Conservation (phyloP, 805 yeast genomes). For the Lachancea sp. region DNA sequence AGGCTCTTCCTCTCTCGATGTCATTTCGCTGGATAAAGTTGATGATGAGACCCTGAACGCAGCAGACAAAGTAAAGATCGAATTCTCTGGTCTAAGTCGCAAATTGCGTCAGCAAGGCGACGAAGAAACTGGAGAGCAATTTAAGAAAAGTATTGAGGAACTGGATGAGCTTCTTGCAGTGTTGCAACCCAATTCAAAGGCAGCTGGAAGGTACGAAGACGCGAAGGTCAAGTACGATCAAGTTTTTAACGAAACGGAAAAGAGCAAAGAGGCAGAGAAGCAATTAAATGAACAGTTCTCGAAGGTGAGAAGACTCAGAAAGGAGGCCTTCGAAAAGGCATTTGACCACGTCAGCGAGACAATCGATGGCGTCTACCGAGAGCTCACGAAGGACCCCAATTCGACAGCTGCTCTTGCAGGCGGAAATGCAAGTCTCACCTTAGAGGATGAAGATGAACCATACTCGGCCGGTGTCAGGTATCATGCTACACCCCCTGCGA, state of each 20-base stretch:
- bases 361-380: slow-evolving; percentile 77
- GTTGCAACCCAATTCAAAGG: slow-evolving; percentile 76
- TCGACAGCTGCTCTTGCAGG: slow-evolving; percentile 69
- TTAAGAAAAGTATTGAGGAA: slow-evolving; percentile 36
- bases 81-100: slow-evolving; percentile 43
- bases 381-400: slow-evolving; percentile 54
- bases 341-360: slow-evolving; percentile 67
- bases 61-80: slow-evolving; percentile 46
- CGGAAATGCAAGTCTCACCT: slow-evolving; percentile 84
- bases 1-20: slow-evolving; percentile 51
- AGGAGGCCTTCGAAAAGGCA: slow-evolving; percentile 59
- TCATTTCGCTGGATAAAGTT: slow-evolving; percentile 53
- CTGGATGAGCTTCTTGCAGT: slow-evolving; percentile 30
- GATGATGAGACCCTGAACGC: slow-evolving; percentile 35
- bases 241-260: slow-evolving; percentile 58
- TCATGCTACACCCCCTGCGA: slow-evolving; percentile 95
- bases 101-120: slow-evolving; percentile 37
- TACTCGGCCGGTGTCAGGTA: slow-evolving; percentile 76
- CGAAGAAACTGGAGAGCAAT: slow-evolving; percentile 29
- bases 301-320: slow-evolving; percentile 52
- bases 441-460: slow-evolving; percentile 89
- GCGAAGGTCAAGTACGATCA: slow-evolving; percentile 54
- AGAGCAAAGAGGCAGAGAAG: slow-evolving; percentile 55
- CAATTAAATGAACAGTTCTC: slow-evolving; percentile 50
- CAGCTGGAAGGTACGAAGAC: slow-evolving; percentile 66